phyloP scores from a whole-genome alignment of 768 basidiomycete genomes.

The Xanthoconium stramineum region DNA sequence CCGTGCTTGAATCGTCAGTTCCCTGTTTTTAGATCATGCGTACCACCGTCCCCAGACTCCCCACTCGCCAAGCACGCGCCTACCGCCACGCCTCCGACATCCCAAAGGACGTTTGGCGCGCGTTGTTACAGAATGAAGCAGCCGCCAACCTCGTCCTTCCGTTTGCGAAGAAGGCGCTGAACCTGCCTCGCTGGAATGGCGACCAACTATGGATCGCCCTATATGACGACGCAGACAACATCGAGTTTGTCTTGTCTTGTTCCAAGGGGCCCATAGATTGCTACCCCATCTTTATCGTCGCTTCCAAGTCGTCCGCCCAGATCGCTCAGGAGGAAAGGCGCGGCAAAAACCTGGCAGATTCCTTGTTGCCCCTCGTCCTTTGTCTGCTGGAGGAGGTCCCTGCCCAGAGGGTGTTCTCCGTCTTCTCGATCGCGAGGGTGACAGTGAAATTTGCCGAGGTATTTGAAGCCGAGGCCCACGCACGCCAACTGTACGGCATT shows the following conservation, averaged over 20 bases:
- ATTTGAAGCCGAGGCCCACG: constrained; percentile 47
- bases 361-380: constrained; percentile 9
- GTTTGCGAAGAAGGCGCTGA: constrained; percentile 32
- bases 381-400: constrained; percentile 13
- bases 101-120: constrained; percentile 25
- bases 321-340: constrained; percentile 10
- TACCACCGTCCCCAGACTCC: neutral
- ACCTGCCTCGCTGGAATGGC: neutral
- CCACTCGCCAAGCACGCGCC: neutral
- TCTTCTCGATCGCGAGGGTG: constrained; percentile 57
- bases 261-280: neutral
- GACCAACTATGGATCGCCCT: constrained; percentile 33
- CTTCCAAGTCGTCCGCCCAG: constrained; percentile 13
- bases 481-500: neutral
- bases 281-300: constrained; percentile 17
- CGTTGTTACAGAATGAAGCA: constrained; percentile 28
- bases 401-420: constrained; percentile 44
- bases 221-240: constrained; percentile 14
- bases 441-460: constrained; percentile 41
- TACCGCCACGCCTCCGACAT: constrained; percentile 17
- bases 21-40: constrained; percentile 13
- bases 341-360: neutral
- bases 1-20: constrained; percentile 10
- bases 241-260: constrained; percentile 10
- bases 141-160: constrained; percentile 42